Base-by-base conservation (phyloP, 176 grass and related monocot genomes). In the Pontederia paniculata region DNA sequence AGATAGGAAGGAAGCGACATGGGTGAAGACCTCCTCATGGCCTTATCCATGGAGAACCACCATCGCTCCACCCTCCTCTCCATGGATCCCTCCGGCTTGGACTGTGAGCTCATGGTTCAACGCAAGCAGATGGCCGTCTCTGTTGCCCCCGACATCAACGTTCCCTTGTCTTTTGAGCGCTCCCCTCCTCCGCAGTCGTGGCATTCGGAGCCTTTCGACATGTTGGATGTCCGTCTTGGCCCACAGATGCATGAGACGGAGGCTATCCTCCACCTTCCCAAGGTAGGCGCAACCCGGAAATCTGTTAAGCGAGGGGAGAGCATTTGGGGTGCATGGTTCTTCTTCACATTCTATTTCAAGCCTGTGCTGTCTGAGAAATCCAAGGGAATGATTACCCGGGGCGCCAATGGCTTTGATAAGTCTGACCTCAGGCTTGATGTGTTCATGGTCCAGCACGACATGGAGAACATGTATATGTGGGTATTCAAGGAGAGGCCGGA, bases 401-500 rank as follows among this genome's bases (percentile, higher is more conserved):
- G 79, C 60, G 61, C 62, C 28, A 59, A 57, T 1, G 84, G 72
- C 4, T 89, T 82, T 25, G 89, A 95, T 10, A 88, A 82, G 50
- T 77, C 89, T 10, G 89, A 95, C 68, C 79, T 95, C 75, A 64
- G 62, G 43, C 72, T 82, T 1, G 89, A 95, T 45, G 78, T 88
- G 68, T 95, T 95, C 62, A 60, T 95, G 61, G 89, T 95, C 68
- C 89, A 95, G 76, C 89, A 95, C 41, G 89, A 95, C 84, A 83
- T 95, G 89, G 89, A 95, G 78, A 95, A 95, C 73, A 88, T 95
- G 89, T 95, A 95, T 73, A 95, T 95, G 89, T 95, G 89, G 89
- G 78, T 82, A 12, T 95, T 88, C 84, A 95, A 95, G 75, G 89
- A 88, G 69, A 74, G 89, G 23, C 84, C 81, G 13, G 89, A 95